Evolutionary conservation across 2,329 filamentous ascomycete genomes (phyloP), one percentile per base, ranked within the genome.

Genomic region (Grosmannia huntii): DNA sequence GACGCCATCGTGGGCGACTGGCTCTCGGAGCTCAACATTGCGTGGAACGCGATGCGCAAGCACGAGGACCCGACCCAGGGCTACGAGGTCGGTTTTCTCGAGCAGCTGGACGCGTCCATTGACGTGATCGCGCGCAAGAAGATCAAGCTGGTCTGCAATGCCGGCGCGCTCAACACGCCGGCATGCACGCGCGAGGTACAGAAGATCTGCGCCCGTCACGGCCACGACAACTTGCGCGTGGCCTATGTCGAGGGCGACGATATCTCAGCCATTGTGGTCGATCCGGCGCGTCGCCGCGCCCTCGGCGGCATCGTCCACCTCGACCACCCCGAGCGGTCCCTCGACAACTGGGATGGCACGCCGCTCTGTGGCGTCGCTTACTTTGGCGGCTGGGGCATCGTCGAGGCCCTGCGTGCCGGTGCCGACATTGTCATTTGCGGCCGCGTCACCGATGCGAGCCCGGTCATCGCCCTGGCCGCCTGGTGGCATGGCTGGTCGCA

Each of bases 401-500:
- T 72, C 6, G 67, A 68, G 27, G 76, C 71, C 2, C 67, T 79
- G 0, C 65, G 68, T 4, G 64, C 63, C 0, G 75, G 75, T 0
- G 76, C 75, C 1, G 71, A 76, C 21, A 76, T 79, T 25, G 68
- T 79, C 53, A 71, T 79, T 2, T 78, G 75, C 57, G 76, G 76
- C 0, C 70, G 76, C 4, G 60, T 61, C 6, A 54, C 60, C 56
- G 61, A 62, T 27, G 76, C 77, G 0, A 75, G 73, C 2, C 78
- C 77, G 0, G 77, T 81, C 0, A 80, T 83, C 59, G 80, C 76
- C 0, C 77, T 78, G 0, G 79, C 79, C 0, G 75, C 75, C 64
- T 83, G 73, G 69, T 83, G 79, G 75, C 73, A 83, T 57, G 68
- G 70, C 1, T 84, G 79, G 81, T 60, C 61, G 0, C 71, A 75